Base-by-base conservation (phyloP, 202 grass and related monocot species). In the Setaria viridis region DNA sequence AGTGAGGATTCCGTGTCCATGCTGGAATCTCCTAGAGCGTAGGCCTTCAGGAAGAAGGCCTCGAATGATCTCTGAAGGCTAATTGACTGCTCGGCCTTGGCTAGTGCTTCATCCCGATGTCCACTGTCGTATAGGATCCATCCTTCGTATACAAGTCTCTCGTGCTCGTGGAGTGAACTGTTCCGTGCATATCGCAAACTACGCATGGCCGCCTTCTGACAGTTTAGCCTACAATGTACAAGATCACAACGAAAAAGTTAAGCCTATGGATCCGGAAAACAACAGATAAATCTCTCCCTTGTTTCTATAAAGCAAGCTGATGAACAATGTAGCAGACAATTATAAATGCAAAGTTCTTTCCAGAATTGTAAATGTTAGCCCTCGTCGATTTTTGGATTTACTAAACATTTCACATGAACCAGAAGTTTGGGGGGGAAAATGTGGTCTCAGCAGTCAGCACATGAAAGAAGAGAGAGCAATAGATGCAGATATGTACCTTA, bases 51-150 rank as follows among this genome's bases (percentile, higher is more conserved):
- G 43, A 96, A 99, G 86, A 94, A 99, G 25, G 97, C 97, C 82
- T 99, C 97, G 21, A 99, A 99, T 85, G 97, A 94, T 73, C 93
- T 93, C 71, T 96, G 90, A 16, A 96, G 77, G 9, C 51, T 54
- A 37, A 99, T 89, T 10, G 97, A 96, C 58, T 99, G 86, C 85
- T 99, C 91, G 33, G 93, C 82, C 76, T 99, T 99, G 67, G 87
- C 91, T 12, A 99, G 83, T 58, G 96, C 96, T 92, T 99, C 93
- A 0, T 99, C 86, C 33, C 91, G 92, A 54, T 96, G 93, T 16
- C 96, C 91, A 15, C 91, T 94, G 70, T 99, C 96, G 11, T 99
- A 99, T 45, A 99, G 51, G 59, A 99, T 95, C 93, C 96, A 99
- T 70, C 96, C 96, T 84, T 99, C 96, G 7, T 99, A 99, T 20